phyloP scores from a whole-genome alignment of 306 rosid genomes.

The Acacia confusa region DNA sequence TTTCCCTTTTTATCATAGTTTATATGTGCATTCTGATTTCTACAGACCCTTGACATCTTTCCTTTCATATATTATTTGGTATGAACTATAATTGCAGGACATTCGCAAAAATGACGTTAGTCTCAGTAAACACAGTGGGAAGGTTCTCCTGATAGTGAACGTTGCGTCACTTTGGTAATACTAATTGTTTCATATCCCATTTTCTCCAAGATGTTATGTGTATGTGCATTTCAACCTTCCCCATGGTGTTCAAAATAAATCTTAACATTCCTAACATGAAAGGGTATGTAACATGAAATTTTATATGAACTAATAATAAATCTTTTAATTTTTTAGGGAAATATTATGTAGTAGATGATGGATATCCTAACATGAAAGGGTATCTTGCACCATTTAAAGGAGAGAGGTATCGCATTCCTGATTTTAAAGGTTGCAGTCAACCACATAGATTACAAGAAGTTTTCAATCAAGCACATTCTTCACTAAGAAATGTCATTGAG shows the following conservation, averaged over 20 bases:
- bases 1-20: neutral
- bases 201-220: neutral
- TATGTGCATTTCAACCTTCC: constrained; percentile 14
- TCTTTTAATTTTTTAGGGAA: too few species aligned
- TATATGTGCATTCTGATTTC: neutral
- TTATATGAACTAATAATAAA: too few species aligned
- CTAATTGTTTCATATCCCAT: constrained; percentile 1
- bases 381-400: too few species aligned
- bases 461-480: too few species aligned
- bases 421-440: too few species aligned
- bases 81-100: constrained; percentile 58
- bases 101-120: constrained; percentile 74
- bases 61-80: constrained; percentile 5
- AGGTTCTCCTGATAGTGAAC: constrained; percentile 79
- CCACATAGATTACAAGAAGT: too few species aligned
- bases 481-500: too few species aligned
- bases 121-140: constrained; percentile 63
- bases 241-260: neutral
- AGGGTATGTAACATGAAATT: too few species aligned
- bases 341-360: too few species aligned
- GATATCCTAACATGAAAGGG: too few species aligned
- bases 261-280: too few species aligned
- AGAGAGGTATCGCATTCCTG: too few species aligned
- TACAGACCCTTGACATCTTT: neutral
- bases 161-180: constrained; percentile 92